Evolutionary conservation across 805 yeast genomes (phyloP).

Genomic region (Suhomyces xylopsoci): DNA sequence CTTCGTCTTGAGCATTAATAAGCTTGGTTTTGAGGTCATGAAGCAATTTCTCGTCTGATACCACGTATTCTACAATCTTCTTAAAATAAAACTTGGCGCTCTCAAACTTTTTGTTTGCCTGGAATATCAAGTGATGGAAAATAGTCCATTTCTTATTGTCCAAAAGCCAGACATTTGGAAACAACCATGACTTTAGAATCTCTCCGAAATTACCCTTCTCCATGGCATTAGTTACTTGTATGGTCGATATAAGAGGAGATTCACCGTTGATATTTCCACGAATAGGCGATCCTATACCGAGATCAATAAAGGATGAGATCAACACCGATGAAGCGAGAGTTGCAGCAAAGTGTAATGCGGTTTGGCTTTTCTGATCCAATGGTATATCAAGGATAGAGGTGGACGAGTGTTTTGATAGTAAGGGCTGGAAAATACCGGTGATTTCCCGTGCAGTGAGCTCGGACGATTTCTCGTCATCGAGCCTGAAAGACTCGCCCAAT

Average conservation of each 20-base stretch:
- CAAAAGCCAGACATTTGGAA: conserved; percentile 51
- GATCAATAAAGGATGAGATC: conserved; percentile 32
- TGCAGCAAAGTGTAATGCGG: conserved; percentile 43
- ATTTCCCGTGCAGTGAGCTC: conserved; percentile 21
- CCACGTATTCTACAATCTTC: conserved; percentile 33
- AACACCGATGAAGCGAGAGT: conserved; percentile 37
- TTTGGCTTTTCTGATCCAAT: conserved; percentile 38
- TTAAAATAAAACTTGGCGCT: conserved; percentile 33
- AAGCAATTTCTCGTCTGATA: conserved; percentile 20
- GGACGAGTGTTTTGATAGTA: conserved; percentile 15
- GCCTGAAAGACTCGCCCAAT: conserved; percentile 36
- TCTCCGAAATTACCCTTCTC: conserved; percentile 73
- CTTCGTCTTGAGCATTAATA: conserved; percentile 34
- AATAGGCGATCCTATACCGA: conserved; percentile 36
- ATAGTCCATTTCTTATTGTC: conserved; percentile 73
- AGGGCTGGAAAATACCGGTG: conserved; percentile 20
- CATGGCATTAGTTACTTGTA: conserved; percentile 77
- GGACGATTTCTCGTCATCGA: conserved; percentile 20
- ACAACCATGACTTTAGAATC: conserved; percentile 60
- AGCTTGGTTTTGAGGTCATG: conserved; percentile 20
- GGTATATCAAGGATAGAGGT: conserved; percentile 27
- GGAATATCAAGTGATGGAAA: conserved; percentile 77
- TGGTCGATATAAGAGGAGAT: conserved; percentile 60
- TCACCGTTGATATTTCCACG: conserved; percentile 40
- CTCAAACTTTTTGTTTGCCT: conserved; percentile 28